Evolutionary conservation across 2,329 filamentous ascomycete species (phyloP), one percentile per base, ranked within the genome.

Genomic region (Trichoderma polysporum): DNA sequence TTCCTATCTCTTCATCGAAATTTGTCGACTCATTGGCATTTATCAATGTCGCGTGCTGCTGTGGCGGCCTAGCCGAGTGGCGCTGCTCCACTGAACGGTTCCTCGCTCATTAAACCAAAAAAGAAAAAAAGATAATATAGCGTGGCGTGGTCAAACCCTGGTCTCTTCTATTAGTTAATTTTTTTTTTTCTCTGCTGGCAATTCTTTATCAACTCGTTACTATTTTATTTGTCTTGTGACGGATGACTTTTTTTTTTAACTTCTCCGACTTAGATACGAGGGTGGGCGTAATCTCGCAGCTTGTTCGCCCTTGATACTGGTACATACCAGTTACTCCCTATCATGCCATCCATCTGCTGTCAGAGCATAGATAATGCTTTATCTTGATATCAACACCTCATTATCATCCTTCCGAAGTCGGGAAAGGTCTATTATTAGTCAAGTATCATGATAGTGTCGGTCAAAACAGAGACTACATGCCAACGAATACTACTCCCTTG

Each of bases 1-100:
- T 39, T 27, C 33, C 5, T 25, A 29, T 45, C 35, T 57, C 19
- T 19, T 57, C 35, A 57, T n/a, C n/a, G 8, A 31, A 7, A 31
- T n/a, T n/a, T n/a, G 10, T 53, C 59, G 33, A 22, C 39, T 56
- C 60, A 47, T 53, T 56, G 60, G 37, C 10, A 37, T 56, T 56
- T 27, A 7, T 15, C 25, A 33, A 47, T 57, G 64, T 66, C 64
- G 56, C 56, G 64, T 61, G 64, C 62, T 58, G 41, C 35, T 66
- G 64, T 52, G 57, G 57, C 64, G 64, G 57, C 45, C 49, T 61
- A 49, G 64, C 64, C 64, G 64, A 66, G 57, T 53, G 64, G 64
- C 52, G 62, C 62, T 31, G 19, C 64, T 61, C 64, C 64, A 58
- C 53, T 29, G 17, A 37, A 49, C 57, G 64, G 56, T 50, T 56